Base-by-base conservation (phyloP, 2,329 filamentous ascomycete genomes). In the Acephala macrosclerotiorum region DNA sequence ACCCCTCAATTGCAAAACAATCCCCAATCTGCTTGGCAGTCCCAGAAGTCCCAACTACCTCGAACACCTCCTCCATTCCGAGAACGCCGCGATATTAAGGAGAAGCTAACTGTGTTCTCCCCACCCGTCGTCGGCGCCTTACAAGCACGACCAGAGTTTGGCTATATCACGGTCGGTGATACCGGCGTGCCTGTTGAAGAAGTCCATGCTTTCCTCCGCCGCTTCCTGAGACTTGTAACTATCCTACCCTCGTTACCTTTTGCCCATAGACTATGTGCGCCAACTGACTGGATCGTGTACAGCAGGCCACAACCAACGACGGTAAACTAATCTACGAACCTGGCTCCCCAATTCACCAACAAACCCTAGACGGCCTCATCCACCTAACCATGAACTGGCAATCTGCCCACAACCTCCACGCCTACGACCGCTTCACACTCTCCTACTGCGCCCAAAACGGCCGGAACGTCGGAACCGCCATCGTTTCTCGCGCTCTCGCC, bases 381-480 rank as follows among this genome's bases (percentile, higher is more conserved):
- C 1, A 53, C 26, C 49, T 53, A 6, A 53, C 49, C 7, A 53
- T 53, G 49, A 53, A 53, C 22, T 53, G 49, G 49, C 49, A 53
- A 18, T 53, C 49, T 16, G 49, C 25, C 14, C 25, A 53, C 22
- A 12, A 18, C 3, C 49, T 53, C 22, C 9, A 18, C 6, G 5
- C 22, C 25, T 14, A 42, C 4, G 22, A 53, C 12, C 22, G 26
- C 25, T 53, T 29, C 49, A 29, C 8, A 7, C 49, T 53, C 25
- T 12, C 29, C 12, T 22, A 29, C 25, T 29, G 49, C 25, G 7
- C 12, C 5, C 22, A 16, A 14, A 26, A 33, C 4, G 49, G 49
- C 25, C 25, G 8, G 1, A 53, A 53, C 18, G 49, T 53, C 49
- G 26, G 49, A 11, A 29, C 14, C 22, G 49, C 49, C 14, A 14